Base-by-base conservation (phyloP, 495 filamentous ascomycete genomes). In the Tuber borchii region DNA sequence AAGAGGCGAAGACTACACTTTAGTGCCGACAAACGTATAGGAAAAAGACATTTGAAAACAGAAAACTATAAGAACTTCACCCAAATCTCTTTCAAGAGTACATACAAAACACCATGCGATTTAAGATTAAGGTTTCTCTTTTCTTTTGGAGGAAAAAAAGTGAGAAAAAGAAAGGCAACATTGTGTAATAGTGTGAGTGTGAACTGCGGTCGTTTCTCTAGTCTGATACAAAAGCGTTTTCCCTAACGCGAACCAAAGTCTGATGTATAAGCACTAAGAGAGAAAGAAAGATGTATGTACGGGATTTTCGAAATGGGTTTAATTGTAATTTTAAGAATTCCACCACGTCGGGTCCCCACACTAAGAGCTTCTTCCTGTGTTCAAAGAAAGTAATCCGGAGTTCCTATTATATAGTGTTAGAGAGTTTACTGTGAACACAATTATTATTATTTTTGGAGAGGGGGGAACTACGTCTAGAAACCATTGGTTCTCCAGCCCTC, bases 301-400 rank as follows among this genome's bases (percentile, higher is more conserved):
- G 56, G 56, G 26, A 65, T 65, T 65, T 65, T 65, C 26, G 56
- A 65, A 65, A 65, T 65, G 26, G 56, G 56, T 65, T 65, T 65
- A 31, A 31, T 65, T 65, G 31, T 46, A 46, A 46, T 46, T 40
- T 56, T 65, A 31, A 31, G 56, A 65, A 65, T 65, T 65, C 56
- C 56, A 65, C 56, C 31, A 65, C 56, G 56, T 65, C 56, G n/a
- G 56, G 56, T 7, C 22, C 70, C 70, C 70, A 71, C 70, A 71
- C 70, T 42, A 31, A 40, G 20, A 71, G 22, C 10, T 42, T 71
- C 12, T 45, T 71, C 43, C 39, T 69, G 65, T 22, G 40, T 82
- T 85, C 92, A 98, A 83, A 98, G 90, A 91, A 98, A 98, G 87
- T 98, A 98, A 84, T 98, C 95, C 40, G 95, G 95, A 79, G 95